phyloP scores from a whole-genome alignment of 148 eudicot species.

The Beta vulgaris region DNA sequence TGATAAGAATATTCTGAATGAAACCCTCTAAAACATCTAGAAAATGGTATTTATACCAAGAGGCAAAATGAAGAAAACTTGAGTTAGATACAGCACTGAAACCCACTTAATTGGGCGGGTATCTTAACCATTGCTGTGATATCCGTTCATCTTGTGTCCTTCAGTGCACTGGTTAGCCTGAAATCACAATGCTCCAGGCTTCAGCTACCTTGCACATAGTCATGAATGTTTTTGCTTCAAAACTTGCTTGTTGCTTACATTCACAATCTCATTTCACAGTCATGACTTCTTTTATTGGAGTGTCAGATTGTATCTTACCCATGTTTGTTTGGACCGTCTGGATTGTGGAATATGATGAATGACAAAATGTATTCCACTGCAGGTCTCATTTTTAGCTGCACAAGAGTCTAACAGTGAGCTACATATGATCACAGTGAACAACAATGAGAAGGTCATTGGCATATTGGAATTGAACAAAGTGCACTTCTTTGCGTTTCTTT shows the following conservation, averaged over 20 bases:
- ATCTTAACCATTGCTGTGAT: too few relatives aligned
- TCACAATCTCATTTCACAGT: background rate
- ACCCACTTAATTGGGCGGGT: too few relatives aligned
- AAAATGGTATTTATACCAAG: too few relatives aligned
- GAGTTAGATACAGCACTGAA: too few relatives aligned
- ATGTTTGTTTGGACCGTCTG: background rate
- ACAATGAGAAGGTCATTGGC: background rate
- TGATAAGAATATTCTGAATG: too few relatives aligned
- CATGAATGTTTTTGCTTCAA: background rate
- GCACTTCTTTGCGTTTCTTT: background rate
- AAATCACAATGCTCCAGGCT: background rate
- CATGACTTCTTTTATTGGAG: background rate
- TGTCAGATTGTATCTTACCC: background rate
- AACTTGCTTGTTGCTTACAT: background rate
- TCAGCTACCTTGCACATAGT: background rate
- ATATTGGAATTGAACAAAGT: background rate
- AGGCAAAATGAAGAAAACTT: too few relatives aligned
- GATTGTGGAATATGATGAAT: background rate
- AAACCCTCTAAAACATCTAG: too few relatives aligned
- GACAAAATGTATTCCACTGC: background rate
- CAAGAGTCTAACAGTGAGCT: background rate
- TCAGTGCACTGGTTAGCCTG: background rate
- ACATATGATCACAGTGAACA: background rate
- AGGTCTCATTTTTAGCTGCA: conserved; percentile 14
- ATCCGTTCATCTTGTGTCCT: background rate